Evolutionary conservation across 1,139 yeast species (phyloP), one percentile per base, ranked within the genome.

Genomic region (Suhomyces wounanorum): DNA sequence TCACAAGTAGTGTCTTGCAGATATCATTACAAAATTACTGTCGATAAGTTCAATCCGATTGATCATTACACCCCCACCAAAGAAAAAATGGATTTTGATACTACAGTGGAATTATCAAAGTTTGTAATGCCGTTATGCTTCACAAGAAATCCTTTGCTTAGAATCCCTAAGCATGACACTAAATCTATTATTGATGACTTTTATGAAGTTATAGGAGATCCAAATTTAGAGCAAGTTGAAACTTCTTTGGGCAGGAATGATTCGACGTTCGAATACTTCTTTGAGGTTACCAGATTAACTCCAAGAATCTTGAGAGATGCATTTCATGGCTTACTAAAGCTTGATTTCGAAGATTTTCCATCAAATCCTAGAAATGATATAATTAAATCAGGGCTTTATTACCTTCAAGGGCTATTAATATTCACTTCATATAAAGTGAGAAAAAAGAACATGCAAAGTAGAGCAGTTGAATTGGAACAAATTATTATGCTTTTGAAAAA

Each of bases 1-100:
- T 72, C 89, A 9, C 98, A 94, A 60, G 76, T 90, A 33, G 70
- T 94, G 21, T 78, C 84, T 55, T 94, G 99, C 64, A 77, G 89
- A 11, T 90, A 86, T 60, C 96, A 89, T 41, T 77, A 89, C 51
- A 72, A 77, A 1, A 70, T 90, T 3, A 73, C 84, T 1, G 75
- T 83, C 21, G 90, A 84, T 18, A 75, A 75, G 7, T 82, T 81
- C 56, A 72, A 73, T 5, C 91, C 96, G 0, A 77, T 72, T 39
- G 86, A 88, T 54, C 98, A 92, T 62, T 77, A 74, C 16, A 82
- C 96, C 0, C 68, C 69, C 2, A 70, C 81, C 1, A 69, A 72
- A 38, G 69, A 70, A 0, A 62, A 59, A 8, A 60, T 77, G 44
- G 72, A 70, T 46, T 55, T 58, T 26, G 56, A 52, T 4, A 81